These are phyloP conservation scores for Saccharomycopsis sp. DNA, from an alignment of 805 yeast species.

Conservation along the genomic window DNA sequence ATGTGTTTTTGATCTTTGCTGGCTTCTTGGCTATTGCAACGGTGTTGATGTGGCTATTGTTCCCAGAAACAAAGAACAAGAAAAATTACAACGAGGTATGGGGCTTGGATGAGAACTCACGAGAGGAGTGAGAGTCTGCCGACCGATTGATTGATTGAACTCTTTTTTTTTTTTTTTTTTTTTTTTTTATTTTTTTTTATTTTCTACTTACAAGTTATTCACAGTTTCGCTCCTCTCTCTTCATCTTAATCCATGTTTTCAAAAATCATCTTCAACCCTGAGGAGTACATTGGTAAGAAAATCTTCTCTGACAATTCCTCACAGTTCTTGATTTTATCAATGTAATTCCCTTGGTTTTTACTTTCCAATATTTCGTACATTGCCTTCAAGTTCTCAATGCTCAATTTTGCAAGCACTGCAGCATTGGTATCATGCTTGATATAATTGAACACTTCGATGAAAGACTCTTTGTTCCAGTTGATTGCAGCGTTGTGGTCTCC, in stretches of 20 bases:
- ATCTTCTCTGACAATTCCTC: slow-evolving; percentile 19
- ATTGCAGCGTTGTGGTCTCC: slow-evolving; percentile 29
- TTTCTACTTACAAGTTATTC: too few species aligned
- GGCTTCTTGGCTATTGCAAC: slow-evolving; percentile 42
- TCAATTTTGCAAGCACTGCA: slow-evolving; percentile 32
- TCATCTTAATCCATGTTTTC: slow-evolving; percentile 1
- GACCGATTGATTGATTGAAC: not conserved
- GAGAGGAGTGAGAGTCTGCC: too few species aligned
- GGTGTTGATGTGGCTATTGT: slow-evolving; percentile 34
- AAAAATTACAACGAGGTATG: slow-evolving; percentile 59
- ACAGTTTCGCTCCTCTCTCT: too few species aligned
- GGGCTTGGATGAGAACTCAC: too few species aligned
- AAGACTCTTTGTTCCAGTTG: slow-evolving; percentile 34
- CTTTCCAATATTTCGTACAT: slow-evolving; percentile 27
- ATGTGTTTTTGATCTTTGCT: slow-evolving; percentile 68
- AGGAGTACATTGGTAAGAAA: slow-evolving; percentile 12
- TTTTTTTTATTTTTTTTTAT: not conserved
- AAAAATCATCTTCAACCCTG: slow-evolving; percentile 7
- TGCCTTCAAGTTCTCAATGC: slow-evolving; percentile 29
- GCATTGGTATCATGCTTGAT: slow-evolving; percentile 29
- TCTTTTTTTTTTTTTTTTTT: not conserved
- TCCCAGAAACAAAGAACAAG: slow-evolving; percentile 76
- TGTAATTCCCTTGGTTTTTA: slow-evolving; percentile 14
- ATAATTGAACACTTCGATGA: slow-evolving; percentile 27
- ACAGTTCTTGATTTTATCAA: slow-evolving; percentile 16